Evolutionary conservation across 73 alveolate genomes (phyloP).

Genomic region (Tetrahymena borealis): DNA sequence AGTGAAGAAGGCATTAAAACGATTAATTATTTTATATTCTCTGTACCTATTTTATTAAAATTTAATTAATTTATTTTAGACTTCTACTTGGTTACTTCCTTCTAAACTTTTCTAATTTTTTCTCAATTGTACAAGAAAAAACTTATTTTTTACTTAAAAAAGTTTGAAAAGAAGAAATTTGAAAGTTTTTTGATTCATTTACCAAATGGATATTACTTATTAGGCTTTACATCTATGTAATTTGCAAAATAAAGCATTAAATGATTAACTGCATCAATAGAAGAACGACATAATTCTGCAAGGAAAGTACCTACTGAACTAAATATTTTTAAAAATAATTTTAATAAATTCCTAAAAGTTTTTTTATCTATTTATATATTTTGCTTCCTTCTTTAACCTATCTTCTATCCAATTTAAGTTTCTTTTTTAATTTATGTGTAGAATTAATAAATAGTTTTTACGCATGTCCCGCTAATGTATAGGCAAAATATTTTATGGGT

Average conservation of each 20-base stretch:
- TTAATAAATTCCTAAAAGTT: too few relatives aligned
- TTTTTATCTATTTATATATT: too few relatives aligned
- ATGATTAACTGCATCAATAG: constrained; percentile 45
- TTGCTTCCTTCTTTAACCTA: too few relatives aligned
- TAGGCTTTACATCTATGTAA: constrained; percentile 19
- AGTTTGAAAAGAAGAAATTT: too few relatives aligned
- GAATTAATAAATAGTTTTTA: background rate
- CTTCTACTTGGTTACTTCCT: background rate
- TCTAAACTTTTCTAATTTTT: background rate
- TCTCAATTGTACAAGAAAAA: too few relatives aligned
- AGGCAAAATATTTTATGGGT: constrained; percentile 28
- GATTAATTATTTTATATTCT: constrained; percentile 14
- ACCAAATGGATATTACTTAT: constrained; percentile 24
- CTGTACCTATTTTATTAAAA: background rate
- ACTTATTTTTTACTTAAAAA: too few relatives aligned
- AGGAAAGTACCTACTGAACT: constrained; percentile 20
- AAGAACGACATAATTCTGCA: constrained; percentile 35
- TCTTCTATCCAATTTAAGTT: too few relatives aligned
- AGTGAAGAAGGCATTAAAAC: constrained; percentile 33
- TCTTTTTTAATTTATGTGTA: too few relatives aligned
- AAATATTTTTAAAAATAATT: too few relatives aligned
- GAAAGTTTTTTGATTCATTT: too few relatives aligned
- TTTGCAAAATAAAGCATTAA: constrained; percentile 22
- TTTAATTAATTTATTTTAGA: background rate
- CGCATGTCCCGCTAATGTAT: constrained; percentile 13